Evolutionary conservation across 2,329 filamentous ascomycete genomes (phyloP).

Genomic region (Sporothrix curviconia): DNA sequence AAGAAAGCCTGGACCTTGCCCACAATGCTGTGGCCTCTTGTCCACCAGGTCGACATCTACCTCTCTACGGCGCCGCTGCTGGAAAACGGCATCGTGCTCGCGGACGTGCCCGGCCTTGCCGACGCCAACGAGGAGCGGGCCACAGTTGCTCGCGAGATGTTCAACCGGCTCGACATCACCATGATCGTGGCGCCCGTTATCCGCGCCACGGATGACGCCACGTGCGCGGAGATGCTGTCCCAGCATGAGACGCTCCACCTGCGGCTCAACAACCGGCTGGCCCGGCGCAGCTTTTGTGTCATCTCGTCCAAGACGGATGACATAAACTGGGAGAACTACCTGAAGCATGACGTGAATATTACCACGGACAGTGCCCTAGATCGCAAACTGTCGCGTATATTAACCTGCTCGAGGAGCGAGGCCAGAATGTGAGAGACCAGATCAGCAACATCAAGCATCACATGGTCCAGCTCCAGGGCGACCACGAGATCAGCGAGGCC

Average conservation of each 20-base stretch:
- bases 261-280: slow-evolving; percentile 24
- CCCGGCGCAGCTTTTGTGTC: slow-evolving; percentile 22
- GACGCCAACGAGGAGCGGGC: slow-evolving; percentile 31
- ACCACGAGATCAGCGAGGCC: neutral
- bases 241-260: slow-evolving; percentile 24
- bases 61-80: slow-evolving; percentile 37
- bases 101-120: slow-evolving; percentile 48
- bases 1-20: neutral
- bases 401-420: neutral
- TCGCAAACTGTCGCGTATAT: neutral
- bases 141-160: slow-evolving; percentile 19
- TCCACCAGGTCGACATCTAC: slow-evolving; percentile 35
- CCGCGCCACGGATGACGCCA: slow-evolving; percentile 25
- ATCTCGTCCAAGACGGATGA: slow-evolving; percentile 27
- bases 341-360: neutral
- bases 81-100: slow-evolving; percentile 42
- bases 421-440: neutral
- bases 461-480: neutral
- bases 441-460: neutral
- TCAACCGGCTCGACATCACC: slow-evolving; percentile 22
- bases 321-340: slow-evolving; percentile 19
- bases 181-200: slow-evolving; percentile 24
- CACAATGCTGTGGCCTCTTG: slow-evolving; percentile 29
- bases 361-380: neutral
- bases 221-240: slow-evolving; percentile 21